These are phyloP conservation scores for Aspergillus thermomutatus DNA, from an alignment of 2,329 filamentous ascomycete genomes.

Conservation along the genomic window DNA sequence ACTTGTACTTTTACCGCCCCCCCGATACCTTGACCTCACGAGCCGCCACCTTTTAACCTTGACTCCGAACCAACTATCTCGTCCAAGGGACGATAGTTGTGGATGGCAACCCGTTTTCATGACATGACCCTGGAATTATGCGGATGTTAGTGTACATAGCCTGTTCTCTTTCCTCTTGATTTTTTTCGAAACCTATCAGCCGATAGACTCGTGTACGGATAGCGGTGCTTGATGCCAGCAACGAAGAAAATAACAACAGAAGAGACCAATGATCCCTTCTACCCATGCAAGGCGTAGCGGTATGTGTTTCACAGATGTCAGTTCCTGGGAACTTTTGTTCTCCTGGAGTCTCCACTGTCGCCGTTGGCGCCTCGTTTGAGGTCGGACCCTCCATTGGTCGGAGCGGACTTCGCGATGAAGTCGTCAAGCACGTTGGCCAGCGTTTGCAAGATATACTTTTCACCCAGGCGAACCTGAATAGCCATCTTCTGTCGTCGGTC, in stretches of 20 bases:
- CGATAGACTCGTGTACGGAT: slow-evolving; percentile 35
- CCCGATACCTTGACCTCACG: slow-evolving; percentile 11
- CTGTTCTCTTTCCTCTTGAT: slow-evolving; percentile 20
- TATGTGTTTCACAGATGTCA: slow-evolving; percentile 8
- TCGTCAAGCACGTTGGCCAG: slow-evolving; percentile 43
- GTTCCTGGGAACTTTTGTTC: slow-evolving; percentile 24
- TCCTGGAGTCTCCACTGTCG: slow-evolving; percentile 23
- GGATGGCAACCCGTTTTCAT: slow-evolving; percentile 17
- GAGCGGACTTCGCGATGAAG: slow-evolving; percentile 12
- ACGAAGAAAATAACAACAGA: slow-evolving; percentile 29
- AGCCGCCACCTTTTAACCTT: slow-evolving; percentile 1
- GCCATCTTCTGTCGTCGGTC: slow-evolving; percentile 55
- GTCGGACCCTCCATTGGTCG: slow-evolving; percentile 13
- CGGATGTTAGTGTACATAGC: slow-evolving; percentile 39
- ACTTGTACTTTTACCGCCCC: slow-evolving; percentile 30
- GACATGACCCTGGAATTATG: slow-evolving; percentile 24
- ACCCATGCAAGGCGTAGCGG: slow-evolving; percentile 5
- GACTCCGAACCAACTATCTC: slow-evolving; percentile 2
- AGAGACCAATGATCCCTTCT: slow-evolving; percentile 17
- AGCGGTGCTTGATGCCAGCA: slow-evolving; percentile 36
- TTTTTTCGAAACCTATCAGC: slow-evolving; percentile 17
- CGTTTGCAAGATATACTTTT: slow-evolving; percentile 64
- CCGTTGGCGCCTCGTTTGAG: slow-evolving; percentile 30
- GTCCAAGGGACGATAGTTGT: slow-evolving; percentile 17
- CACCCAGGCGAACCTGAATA: slow-evolving; percentile 64